Evolutionary conservation across 495 filamentous ascomycete genomes (phyloP), one percentile per base, ranked within the genome.

Genomic region (Penicillium dipodomyicola): DNA sequence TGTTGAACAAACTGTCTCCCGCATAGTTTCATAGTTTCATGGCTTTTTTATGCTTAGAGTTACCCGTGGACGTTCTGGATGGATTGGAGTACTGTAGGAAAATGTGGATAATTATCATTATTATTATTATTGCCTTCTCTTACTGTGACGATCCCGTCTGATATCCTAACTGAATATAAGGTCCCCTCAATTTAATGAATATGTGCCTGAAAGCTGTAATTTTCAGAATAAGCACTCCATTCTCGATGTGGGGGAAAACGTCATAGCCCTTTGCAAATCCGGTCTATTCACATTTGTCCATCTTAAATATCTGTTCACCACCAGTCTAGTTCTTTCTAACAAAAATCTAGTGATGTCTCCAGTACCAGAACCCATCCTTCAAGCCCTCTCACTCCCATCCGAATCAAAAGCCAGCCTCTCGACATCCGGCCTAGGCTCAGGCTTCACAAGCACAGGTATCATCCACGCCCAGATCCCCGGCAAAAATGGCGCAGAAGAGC

Each of bases 391-490:
- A 20, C 80, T 96, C 47, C 42, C 60, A 37, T 77, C 88, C 54
- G 73, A 84, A 1, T 65, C 77, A 55, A 72, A 71, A 56, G 81
- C 84, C 40, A 74, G 56, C 19, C 71, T 80, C 53, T 84, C 78
- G 49, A 76, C 91, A 20, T 68, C 82, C 0, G 74, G 80, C 25
- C 79, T 88, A 58, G 91, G 90, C 40, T 84, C 86, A 8, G 87
- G 87, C 23, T 94, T 93, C 72, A 80, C 88, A 15, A 87, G 80
- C 22, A 92, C 90, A 22, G 83, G 81, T 58, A 86, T 85, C 54
- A 80, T 97, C 25, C 82, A 74, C 37, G 80, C 82, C 33, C 75
- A 62, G 32, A 64, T 80, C 10, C 57, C 68, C 49, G 52, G 52
- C 7, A 5, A 55, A 59, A 67, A 72, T 30, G 68, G 65, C 32